phyloP scores from a whole-genome alignment of 176 grass and related monocot species.

The Cenchrus fungigraminus region DNA sequence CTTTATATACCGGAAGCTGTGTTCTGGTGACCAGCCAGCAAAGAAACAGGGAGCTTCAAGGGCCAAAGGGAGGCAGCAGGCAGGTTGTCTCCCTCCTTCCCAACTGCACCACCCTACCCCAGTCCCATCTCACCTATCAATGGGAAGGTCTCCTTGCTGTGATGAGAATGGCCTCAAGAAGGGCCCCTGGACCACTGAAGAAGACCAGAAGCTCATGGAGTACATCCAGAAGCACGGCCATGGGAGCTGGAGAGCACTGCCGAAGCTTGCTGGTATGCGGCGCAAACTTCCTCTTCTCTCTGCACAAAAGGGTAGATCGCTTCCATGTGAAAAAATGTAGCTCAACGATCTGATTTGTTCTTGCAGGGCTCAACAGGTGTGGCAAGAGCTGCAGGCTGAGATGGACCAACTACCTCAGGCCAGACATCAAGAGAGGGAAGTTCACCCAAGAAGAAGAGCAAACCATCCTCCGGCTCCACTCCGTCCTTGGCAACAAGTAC shows the following conservation, averaged over 20 bases:
- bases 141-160: constrained; percentile 89
- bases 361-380: constrained; percentile 86
- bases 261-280: constrained; percentile 78
- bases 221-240: constrained; percentile 85
- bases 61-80: constrained; percentile 35
- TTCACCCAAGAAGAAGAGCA: constrained; percentile 90
- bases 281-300: not conserved
- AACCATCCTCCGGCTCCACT: constrained; percentile 84
- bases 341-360: constrained; percentile 21
- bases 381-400: constrained; percentile 99
- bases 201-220: constrained; percentile 76
- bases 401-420: constrained; percentile 96
- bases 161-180: constrained; percentile 95
- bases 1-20: constrained; percentile 69
- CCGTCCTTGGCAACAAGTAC: constrained; percentile 95
- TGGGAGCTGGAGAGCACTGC: constrained; percentile 93
- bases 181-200: constrained; percentile 91
- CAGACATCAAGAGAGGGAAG: constrained; percentile 96
- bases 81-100: constrained; percentile 49
- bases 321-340: constrained; percentile 42
- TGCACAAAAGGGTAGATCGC: not conserved
- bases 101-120: constrained; percentile 43
- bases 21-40: constrained; percentile 70
- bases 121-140: constrained; percentile 48
- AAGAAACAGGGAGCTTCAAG: constrained; percentile 39